phyloP scores from a whole-genome alignment of 1,284 basidiomycete species.

The Omphalotus olearius region DNA sequence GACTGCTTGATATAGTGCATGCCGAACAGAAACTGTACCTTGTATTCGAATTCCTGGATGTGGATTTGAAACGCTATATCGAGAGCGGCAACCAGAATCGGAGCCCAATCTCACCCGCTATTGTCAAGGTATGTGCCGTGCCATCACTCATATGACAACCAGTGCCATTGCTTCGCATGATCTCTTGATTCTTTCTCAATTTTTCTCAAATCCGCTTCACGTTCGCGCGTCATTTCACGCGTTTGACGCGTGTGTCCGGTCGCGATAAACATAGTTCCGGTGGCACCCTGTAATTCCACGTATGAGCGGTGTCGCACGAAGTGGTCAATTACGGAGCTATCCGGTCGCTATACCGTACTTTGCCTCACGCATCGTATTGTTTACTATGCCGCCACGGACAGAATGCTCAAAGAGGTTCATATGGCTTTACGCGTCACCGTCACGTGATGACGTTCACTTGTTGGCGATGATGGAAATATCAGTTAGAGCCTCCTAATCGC shows the following conservation, averaged over 20 bases:
- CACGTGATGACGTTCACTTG: conserved; percentile 8
- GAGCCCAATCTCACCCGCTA: conserved; percentile 70
- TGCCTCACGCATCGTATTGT: conserved; percentile 4
- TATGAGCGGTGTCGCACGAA: too few relatives aligned
- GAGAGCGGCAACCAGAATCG: conserved; percentile 75
- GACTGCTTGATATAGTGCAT: conserved; percentile 95
- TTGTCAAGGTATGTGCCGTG: conserved; percentile 70
- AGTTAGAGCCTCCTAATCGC: background rate
- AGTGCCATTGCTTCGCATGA: conserved; percentile 34
- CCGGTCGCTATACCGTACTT: conserved; percentile 1
- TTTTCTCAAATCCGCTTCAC: background rate
- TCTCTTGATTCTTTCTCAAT: conserved; percentile 9
- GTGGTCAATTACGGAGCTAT: background rate
- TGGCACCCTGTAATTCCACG: too few relatives aligned
- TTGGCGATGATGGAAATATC: background rate
- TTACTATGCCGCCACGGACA: background rate
- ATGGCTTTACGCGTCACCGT: conserved; percentile 8
- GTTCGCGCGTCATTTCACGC: conserved; percentile 17
- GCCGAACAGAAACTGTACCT: conserved; percentile 96
- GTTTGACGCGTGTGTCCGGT: conserved; percentile 12
- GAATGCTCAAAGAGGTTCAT: too few relatives aligned
- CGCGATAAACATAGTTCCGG: background rate
- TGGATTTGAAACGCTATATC: conserved; percentile 96
- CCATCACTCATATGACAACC: background rate
- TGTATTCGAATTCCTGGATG: conserved; percentile 94